Conservation (phyloP, 164 flowering plant species). For the Nelumbo lutea region DNA sequence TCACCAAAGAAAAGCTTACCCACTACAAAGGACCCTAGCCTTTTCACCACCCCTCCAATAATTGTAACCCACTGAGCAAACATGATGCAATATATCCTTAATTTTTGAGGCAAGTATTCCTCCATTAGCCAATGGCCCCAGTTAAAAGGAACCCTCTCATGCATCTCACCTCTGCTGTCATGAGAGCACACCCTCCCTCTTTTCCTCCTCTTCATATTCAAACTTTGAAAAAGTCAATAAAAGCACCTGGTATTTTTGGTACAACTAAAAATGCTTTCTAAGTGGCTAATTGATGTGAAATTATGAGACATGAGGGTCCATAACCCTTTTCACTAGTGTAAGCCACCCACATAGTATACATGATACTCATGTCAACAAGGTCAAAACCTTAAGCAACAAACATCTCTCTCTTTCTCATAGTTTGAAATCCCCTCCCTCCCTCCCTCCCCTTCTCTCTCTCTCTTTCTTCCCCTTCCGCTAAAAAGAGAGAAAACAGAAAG, state of each 20-base stretch:
- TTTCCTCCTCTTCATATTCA: conserved; percentile 2
- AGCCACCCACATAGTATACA: conserved; percentile 34
- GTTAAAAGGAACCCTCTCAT: conserved; percentile 6
- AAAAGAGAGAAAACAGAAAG: conserved; percentile 12
- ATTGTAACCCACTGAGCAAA: conserved; percentile 12
- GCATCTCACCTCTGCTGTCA: not conserved
- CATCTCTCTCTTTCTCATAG: conserved; percentile 2
- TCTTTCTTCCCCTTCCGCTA: conserved; percentile 19
- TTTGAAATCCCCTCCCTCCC: conserved; percentile 13
- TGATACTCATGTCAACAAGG: conserved; percentile 36
- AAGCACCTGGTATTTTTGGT: too few species aligned
- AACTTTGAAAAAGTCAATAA: conserved; percentile 12
- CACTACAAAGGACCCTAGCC: conserved; percentile 11
- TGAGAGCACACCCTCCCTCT: not conserved
- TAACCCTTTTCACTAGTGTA: conserved; percentile 47
- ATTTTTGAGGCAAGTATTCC: conserved; percentile 21
- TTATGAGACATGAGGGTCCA: conserved; percentile 53
- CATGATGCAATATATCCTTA: conserved; percentile 7
- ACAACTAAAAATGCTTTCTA: conserved; percentile 4
- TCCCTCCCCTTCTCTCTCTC: not conserved
- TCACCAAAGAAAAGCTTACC: conserved; percentile 20
- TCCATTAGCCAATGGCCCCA: conserved; percentile 21
- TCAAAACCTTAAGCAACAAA: conserved; percentile 53
- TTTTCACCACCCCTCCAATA: conserved; percentile 20
- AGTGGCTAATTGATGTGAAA: conserved; percentile 44